A percentile compares a stretch with the other conserved stretches of the same genome.
These are phyloP conservation scores for Neophaeococcomyces mojaviensis DNA, from an alignment of 2,329 filamentous ascomycete genomes.

Conservation along the genomic window DNA sequence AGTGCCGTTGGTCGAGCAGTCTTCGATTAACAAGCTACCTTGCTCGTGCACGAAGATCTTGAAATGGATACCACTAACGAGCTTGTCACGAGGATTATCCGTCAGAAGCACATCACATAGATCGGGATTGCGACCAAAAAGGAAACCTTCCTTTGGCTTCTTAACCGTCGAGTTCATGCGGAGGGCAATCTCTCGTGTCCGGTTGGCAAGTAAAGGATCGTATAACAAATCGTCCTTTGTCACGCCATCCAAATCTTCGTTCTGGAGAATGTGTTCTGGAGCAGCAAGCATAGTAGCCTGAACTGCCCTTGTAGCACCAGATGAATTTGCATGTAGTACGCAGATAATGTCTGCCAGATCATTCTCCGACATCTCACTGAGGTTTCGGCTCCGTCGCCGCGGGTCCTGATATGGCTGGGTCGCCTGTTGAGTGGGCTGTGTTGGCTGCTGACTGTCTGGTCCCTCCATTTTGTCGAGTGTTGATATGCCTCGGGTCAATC, in stretches of 20 bases:
- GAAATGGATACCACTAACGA: constrained; percentile 93
- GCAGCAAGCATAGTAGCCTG: constrained; percentile 42
- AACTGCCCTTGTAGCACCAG: constrained; percentile 66
- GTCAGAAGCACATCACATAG: constrained; percentile 67
- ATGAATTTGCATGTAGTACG: constrained; percentile 72
- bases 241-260: constrained; percentile 34
- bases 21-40: constrained; percentile 83
- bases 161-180: constrained; percentile 68
- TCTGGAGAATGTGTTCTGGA: constrained; percentile 57
- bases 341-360: constrained; percentile 86
- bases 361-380: constrained; percentile 72
- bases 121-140: constrained; percentile 69
- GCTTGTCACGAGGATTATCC: constrained; percentile 60
- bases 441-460: constrained; percentile 1
- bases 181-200: constrained; percentile 60
- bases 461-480: constrained; percentile 2
- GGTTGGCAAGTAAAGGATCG: constrained; percentile 22
- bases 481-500: constrained; percentile 1
- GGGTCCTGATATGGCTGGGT: constrained; percentile 79
- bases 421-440: constrained; percentile 49
- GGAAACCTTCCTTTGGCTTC: constrained; percentile 64
- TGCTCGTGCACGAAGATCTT: constrained; percentile 84
- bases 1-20: constrained; percentile 93
- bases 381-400: constrained; percentile 67
- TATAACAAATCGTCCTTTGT: constrained; percentile 34